A percentile compares a stretch with the other conserved stretches of the same genome.
These are phyloP conservation scores for Sugiyamaella chiloensis DNA, from an alignment of 805 yeast genomes.

Conservation along the genomic window DNA sequence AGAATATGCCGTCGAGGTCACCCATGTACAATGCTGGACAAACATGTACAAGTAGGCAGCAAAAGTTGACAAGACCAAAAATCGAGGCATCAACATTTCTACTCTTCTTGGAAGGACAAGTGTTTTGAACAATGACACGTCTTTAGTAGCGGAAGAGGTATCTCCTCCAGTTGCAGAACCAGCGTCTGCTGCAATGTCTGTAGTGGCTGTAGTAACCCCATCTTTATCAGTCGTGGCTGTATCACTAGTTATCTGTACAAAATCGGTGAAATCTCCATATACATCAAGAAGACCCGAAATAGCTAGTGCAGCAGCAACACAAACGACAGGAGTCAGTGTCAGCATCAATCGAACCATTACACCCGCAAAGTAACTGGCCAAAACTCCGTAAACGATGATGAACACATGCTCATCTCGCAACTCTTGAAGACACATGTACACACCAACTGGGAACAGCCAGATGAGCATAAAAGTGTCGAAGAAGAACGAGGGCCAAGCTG, in stretches of 20 bases:
- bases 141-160: slow-evolving; percentile 22
- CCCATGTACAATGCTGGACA: slow-evolving; percentile 96
- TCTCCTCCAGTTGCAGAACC: slow-evolving; percentile 6
- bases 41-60: slow-evolving; percentile 71
- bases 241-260: not conserved
- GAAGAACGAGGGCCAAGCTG: slow-evolving; percentile 99
- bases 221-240: slow-evolving; percentile 1
- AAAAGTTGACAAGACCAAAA: slow-evolving; percentile 64
- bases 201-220: slow-evolving; percentile 4
- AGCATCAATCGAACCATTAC: slow-evolving; percentile 98
- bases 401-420: slow-evolving; percentile 89
- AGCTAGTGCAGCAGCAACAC: slow-evolving; percentile 90
- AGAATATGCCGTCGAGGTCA: slow-evolving; percentile 90
- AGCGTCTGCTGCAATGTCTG: slow-evolving; percentile 15
- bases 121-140: slow-evolving; percentile 23
- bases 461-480: slow-evolving; percentile 88
- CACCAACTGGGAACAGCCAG: slow-evolving; percentile 99
- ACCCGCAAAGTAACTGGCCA: slow-evolving; percentile 96
- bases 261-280: slow-evolving; percentile 56
- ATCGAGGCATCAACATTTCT: slow-evolving; percentile 46
- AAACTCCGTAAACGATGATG: slow-evolving; percentile 85
- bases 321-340: slow-evolving; percentile 92
- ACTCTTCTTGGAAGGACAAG: slow-evolving; percentile 20
- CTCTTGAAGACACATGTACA: slow-evolving; percentile 85
- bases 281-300: slow-evolving; percentile 79